Base-by-base conservation (phyloP, 2,329 filamentous ascomycete species). In the Aspergillus novoparasiticus region DNA sequence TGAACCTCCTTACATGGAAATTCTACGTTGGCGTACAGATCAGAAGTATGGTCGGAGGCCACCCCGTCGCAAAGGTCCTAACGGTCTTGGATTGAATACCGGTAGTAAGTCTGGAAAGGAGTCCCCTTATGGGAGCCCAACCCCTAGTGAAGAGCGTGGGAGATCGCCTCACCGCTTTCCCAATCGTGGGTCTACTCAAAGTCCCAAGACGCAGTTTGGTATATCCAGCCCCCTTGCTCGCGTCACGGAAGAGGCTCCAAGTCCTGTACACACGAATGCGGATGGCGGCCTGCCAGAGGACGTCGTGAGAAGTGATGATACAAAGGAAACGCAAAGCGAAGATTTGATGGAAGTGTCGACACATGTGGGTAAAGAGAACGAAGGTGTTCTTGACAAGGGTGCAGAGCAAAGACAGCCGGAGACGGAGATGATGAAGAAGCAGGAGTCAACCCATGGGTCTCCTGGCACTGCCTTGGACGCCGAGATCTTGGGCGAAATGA, bases 1-100 rank as follows among this genome's bases (percentile, higher is more conserved):
- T 60, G 94, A 98, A 79, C 95, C 95, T 23, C 86, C 90, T 30
- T 99, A 98, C 78, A 89, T 99, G 74, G 94, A 96, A 75, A 97
- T 99, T 73, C 82, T 99, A 71, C 87, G 95, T 70, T 98, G 95
- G 93, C 89, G 95, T 75, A 89, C 91, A 80, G 95, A 99, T 76
- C 94, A 98, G 78, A 98, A 97, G 81, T 91, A 95, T 76, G 94
- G 94, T 55, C 83, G 87, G 60, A 83, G 82, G 69, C 77, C 76
- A 39, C 83, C 82, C 57, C 85, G 81, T 68, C 82, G 80, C 72
- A 83, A 82, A 68, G 74, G 73, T 36, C 79, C 77, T 71, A 77
- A 81, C 67, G 78, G 82, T 62, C 76, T 86, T 71, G 82, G 84
- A 39, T 81, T 86, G 66, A 87, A 85, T 68, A 82, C 81, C 6